A percentile compares a stretch with the other conserved stretches of the same genome.
phyloP scores from a whole-genome alignment of 2,329 filamentous ascomycete genomes.

The Ophiocordyceps camponoti-floridani region DNA sequence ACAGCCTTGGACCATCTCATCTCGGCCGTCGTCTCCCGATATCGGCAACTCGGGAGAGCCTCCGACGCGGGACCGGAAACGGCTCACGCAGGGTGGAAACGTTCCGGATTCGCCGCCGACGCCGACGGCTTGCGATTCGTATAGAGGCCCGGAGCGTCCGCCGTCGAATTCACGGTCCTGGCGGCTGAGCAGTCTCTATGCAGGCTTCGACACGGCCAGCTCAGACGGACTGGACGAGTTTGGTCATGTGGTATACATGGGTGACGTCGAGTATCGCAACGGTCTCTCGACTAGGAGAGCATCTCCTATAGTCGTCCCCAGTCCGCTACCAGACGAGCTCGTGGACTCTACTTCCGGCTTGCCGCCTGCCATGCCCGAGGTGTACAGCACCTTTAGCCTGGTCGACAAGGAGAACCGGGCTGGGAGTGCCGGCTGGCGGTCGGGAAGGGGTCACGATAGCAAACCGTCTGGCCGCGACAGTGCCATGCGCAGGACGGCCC shows the following conservation, averaged over 20 bases:
- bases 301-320: constrained; percentile 18
- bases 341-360: constrained; percentile 8
- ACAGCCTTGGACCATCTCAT: constrained; percentile 57
- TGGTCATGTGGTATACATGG: constrained; percentile 34
- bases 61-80: constrained; percentile 41
- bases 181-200: constrained; percentile 70
- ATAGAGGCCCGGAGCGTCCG: constrained; percentile 63
- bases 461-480: constrained; percentile 27
- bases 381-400: constrained; percentile 25
- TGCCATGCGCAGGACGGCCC: constrained; percentile 57
- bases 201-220: constrained; percentile 59
- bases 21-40: constrained; percentile 37
- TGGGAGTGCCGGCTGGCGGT: constrained; percentile 10
- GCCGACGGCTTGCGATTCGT: constrained; percentile 38
- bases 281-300: constrained; percentile 34
- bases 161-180: constrained; percentile 48
- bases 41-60: constrained; percentile 25
- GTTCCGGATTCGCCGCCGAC: constrained; percentile 32
- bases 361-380: constrained; percentile 21
- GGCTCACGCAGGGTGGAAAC: constrained; percentile 28
- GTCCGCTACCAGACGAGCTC: constrained; percentile 23
- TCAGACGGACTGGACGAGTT: constrained; percentile 50
- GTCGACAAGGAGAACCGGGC: constrained; percentile 12
- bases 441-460: constrained; percentile 19
- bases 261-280: constrained; percentile 50